Evolutionary conservation across 2,329 filamentous ascomycete species (phyloP).

Genomic region (Leptosphaerulina australis): DNA sequence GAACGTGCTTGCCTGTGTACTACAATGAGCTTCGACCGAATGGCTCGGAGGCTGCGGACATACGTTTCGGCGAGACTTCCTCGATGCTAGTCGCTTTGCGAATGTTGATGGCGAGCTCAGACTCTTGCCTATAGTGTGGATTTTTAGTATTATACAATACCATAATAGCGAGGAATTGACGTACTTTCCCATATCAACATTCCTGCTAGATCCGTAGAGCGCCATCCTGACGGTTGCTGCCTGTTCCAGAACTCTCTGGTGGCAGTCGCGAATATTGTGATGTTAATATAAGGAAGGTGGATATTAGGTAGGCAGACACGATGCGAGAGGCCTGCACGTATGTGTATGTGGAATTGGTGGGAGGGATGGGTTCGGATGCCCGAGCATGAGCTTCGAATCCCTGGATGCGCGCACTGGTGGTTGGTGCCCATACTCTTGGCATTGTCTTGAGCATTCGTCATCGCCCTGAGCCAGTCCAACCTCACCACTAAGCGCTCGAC

Average conservation of each 20-base stretch:
- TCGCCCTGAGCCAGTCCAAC: conserved; percentile 27
- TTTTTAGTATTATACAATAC: conserved; percentile 2
- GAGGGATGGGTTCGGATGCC: conserved; percentile 18
- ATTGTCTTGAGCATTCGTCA: conserved; percentile 32
- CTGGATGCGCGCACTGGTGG: conserved; percentile 26
- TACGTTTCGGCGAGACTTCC: conserved; percentile 71
- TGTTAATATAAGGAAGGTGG: neutral
- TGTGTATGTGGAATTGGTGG: conserved; percentile 11
- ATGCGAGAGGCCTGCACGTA: conserved; percentile 17
- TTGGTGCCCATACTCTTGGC: conserved; percentile 29
- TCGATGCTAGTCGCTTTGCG: conserved; percentile 71
- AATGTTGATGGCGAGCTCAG: conserved; percentile 69
- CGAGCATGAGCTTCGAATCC: conserved; percentile 27
- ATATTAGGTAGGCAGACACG: conserved; percentile 18
- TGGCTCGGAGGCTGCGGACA: conserved; percentile 18
- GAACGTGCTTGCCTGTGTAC: conserved; percentile 81
- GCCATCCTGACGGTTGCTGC: conserved; percentile 38
- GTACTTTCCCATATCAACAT: conserved; percentile 68
- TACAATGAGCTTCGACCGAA: conserved; percentile 37
- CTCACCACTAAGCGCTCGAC: conserved; percentile 1
- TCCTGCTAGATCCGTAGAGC: conserved; percentile 56
- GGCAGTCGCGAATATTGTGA: conserved; percentile 14
- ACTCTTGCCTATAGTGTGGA: conserved; percentile 61
- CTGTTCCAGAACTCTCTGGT: conserved; percentile 22
- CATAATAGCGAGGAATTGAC: conserved; percentile 22